These are phyloP conservation scores for Sporobolus alterniflorus DNA, from an alignment of 202 grass and related monocot genomes.

Conservation along the genomic window DNA sequence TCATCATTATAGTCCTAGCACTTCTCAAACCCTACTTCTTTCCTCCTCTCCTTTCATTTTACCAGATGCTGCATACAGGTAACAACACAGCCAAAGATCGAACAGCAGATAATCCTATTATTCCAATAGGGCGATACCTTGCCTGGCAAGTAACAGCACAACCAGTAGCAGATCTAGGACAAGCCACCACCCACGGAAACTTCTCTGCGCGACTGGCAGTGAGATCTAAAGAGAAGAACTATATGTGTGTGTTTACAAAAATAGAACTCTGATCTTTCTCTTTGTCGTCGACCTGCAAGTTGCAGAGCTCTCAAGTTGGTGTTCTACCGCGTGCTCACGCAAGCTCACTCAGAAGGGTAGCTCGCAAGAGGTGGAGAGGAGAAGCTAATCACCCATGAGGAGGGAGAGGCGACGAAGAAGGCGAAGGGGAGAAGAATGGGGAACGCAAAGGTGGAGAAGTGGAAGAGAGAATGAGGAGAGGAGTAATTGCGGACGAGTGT, in stretches of 20 bases:
- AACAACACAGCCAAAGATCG: background rate
- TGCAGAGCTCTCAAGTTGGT: conserved; percentile 19
- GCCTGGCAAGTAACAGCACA: conserved; percentile 54
- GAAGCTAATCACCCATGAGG: conserved; percentile 37
- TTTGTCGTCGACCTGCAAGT: conserved; percentile 18
- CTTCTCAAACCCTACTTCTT: conserved; percentile 58
- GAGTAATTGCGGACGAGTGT: conserved; percentile 86
- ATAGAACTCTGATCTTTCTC: conserved; percentile 33
- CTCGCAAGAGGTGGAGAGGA: conserved; percentile 31
- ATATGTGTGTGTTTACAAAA: conserved; percentile 25
- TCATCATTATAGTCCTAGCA: conserved; percentile 71
- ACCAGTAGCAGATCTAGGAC: conserved; percentile 60
- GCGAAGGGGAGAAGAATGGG: conserved; percentile 51
- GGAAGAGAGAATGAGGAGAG: conserved; percentile 77
- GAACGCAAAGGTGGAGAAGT: conserved; percentile 47
- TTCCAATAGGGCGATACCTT: conserved; percentile 31
- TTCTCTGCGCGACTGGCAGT: conserved; percentile 11
- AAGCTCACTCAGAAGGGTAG: conserved; percentile 54
- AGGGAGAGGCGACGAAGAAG: conserved; percentile 28
- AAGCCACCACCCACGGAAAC: conserved; percentile 29
- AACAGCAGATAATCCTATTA: conserved; percentile 25
- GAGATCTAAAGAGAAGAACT: conserved; percentile 48
- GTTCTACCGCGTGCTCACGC: conserved; percentile 31
- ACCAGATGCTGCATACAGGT: conserved; percentile 20
- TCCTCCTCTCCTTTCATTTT: conserved; percentile 41